Evolutionary conservation across 1,284 basidiomycete species (phyloP).

Genomic region (Cutaneotrichosporon sp.): DNA sequence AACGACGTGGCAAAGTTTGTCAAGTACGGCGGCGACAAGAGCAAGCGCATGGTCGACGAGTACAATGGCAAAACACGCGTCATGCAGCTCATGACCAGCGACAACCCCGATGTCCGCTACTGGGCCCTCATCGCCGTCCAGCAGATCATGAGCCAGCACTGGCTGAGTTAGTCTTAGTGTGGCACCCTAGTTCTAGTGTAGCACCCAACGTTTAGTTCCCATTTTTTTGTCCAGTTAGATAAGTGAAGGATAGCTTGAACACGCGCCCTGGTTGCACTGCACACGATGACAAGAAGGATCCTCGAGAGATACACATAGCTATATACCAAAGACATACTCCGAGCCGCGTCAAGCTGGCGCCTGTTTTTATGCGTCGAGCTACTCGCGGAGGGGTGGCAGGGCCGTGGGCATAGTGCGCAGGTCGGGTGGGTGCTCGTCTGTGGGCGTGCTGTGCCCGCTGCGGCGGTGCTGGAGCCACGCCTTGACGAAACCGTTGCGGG

Average conservation of each 20-base stretch:
- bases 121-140: slow-evolving; percentile 63
- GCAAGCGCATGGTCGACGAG: slow-evolving; percentile 81
- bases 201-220: too few relatives aligned
- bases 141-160: slow-evolving; percentile 45
- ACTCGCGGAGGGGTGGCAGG: neutral
- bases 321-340: neutral
- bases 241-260: too few relatives aligned
- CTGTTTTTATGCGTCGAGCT: neutral
- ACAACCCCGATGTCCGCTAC: slow-evolving; percentile 84
- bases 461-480: slow-evolving; percentile 34
- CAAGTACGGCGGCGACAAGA: slow-evolving; percentile 72
- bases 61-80: slow-evolving; percentile 82
- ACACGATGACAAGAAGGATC: too few relatives aligned
- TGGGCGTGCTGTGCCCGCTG: slow-evolving; percentile 12
- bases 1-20: slow-evolving; percentile 93
- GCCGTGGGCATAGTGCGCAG: neutral
- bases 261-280: too few relatives aligned
- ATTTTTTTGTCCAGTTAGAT: too few relatives aligned
- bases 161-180: slow-evolving; percentile 1
- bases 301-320: neutral
- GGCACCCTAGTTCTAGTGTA: too few relatives aligned
- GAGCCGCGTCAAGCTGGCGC: too few relatives aligned
- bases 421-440: neutral
- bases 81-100: slow-evolving; percentile 91
- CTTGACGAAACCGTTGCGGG: slow-evolving; percentile 47